Evolutionary conservation across 352 stramenopile genomes (phyloP).

Genomic region (Phytophthora parvispora): DNA sequence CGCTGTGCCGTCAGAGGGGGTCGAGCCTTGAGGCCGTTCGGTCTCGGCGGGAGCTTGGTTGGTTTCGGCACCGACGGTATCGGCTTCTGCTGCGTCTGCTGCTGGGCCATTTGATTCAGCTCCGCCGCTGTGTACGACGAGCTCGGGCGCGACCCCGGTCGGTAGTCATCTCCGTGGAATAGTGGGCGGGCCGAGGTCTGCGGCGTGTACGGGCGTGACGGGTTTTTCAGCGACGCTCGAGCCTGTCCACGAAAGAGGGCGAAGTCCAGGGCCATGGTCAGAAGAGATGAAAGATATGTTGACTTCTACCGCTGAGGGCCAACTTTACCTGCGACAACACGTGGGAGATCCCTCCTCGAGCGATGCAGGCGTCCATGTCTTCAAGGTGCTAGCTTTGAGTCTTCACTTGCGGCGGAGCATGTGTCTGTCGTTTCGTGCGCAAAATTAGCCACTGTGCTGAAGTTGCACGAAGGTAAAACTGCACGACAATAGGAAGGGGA

Average conservation of each 20-base stretch:
- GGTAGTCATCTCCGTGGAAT: conserved; percentile 86
- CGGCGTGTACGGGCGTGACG: conserved; percentile 83
- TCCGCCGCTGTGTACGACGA: conserved; percentile 71
- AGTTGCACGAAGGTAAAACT: conserved; percentile 7
- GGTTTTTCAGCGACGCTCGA: conserved; percentile 83
- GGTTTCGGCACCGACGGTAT: conserved; percentile 14
- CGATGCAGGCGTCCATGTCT: conserved; percentile 84
- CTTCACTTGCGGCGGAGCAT: too few species aligned
- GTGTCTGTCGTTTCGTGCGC: conserved; percentile 36
- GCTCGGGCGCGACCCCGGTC: conserved; percentile 68
- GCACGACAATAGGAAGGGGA: too few species aligned
- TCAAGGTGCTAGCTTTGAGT: too few species aligned
- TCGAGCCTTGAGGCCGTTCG: conserved; percentile 14
- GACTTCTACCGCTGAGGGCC: too few species aligned
- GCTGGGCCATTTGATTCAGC: conserved; percentile 48
- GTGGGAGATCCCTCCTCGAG: conserved; percentile 80
- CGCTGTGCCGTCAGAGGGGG: not conserved
- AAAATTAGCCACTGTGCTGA: conserved; percentile 19
- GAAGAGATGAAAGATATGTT: too few species aligned
- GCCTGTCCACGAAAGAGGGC: conserved; percentile 42
- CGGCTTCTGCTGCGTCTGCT: conserved; percentile 21
- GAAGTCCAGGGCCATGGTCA: too few species aligned
- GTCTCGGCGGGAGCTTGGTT: conserved; percentile 24
- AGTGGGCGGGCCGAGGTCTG: conserved; percentile 63
- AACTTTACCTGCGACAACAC: conserved; percentile 77